phyloP scores from a whole-genome alignment of 1,139 yeast genomes.

The Geotrichum australiense region DNA sequence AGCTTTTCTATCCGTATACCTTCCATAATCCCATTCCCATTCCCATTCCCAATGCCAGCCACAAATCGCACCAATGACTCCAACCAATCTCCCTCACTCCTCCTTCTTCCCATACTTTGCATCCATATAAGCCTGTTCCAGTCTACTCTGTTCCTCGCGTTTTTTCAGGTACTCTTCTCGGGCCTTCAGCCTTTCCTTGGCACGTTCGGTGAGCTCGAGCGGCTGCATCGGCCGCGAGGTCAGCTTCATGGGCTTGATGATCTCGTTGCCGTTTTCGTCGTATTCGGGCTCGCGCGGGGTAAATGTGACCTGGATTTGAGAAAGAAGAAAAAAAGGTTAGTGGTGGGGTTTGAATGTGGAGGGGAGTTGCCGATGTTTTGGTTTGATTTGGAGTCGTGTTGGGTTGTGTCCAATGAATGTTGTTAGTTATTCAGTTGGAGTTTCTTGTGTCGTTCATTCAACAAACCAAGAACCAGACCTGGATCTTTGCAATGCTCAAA shows the following conservation, averaged over 20 bases:
- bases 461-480: too few relatives aligned
- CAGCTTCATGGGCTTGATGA: constrained; percentile 30
- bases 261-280: constrained; percentile 25
- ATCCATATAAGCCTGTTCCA: neutral
- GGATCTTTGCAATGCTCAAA: too few relatives aligned
- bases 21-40: neutral
- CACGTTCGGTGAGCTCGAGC: constrained; percentile 34
- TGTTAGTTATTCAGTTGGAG: too few relatives aligned
- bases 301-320: constrained; percentile 15
- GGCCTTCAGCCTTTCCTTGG: constrained; percentile 18
- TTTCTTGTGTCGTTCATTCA: too few relatives aligned
- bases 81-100: neutral
- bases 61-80: neutral
- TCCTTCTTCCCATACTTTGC: neutral
- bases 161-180: constrained; percentile 9
- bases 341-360: too few relatives aligned
- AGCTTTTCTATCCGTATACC: neutral
- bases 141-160: neutral
- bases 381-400: too few relatives aligned
- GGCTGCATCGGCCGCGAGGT: constrained; percentile 34
- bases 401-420: too few relatives aligned
- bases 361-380: too few relatives aligned
- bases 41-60: neutral
- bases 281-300: constrained; percentile 22
- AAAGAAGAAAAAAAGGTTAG: too few relatives aligned